These are phyloP conservation scores for Hypoxylon crocopeplum DNA, from an alignment of 495 filamentous ascomycete genomes.

Conservation along the genomic window DNA sequence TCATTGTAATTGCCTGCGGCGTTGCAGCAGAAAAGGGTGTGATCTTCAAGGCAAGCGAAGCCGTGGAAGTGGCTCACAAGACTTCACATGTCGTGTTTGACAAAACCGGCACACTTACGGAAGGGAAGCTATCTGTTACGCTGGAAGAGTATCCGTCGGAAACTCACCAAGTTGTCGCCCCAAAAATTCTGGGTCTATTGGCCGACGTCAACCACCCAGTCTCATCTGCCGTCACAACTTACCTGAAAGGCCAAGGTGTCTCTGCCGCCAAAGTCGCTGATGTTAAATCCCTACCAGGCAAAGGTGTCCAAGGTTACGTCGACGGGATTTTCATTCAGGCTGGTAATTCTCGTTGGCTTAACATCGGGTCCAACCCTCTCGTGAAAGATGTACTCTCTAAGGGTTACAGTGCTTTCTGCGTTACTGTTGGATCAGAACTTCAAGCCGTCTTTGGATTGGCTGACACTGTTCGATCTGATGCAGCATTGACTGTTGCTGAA, in stretches of 20 bases:
- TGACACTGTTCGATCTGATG: slow-evolving; percentile 66
- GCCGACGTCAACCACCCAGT: slow-evolving; percentile 70
- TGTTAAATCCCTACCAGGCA: slow-evolving; percentile 57
- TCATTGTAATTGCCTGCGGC: slow-evolving; percentile 73
- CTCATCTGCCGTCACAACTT: slow-evolving; percentile 62
- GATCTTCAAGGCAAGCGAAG: slow-evolving; percentile 70
- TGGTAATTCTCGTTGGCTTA: slow-evolving; percentile 72
- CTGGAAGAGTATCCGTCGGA: slow-evolving; percentile 44
- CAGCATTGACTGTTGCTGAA: slow-evolving; percentile 52
- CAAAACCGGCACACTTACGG: slow-evolving; percentile 82
- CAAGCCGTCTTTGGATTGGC: slow-evolving; percentile 65
- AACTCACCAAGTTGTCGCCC: slow-evolving; percentile 16
- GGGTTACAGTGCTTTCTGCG: slow-evolving; percentile 67
- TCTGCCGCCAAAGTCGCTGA: slow-evolving; percentile 44
- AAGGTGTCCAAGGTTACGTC: slow-evolving; percentile 48
- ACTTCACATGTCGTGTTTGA: slow-evolving; percentile 78
- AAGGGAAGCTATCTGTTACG: slow-evolving; percentile 62
- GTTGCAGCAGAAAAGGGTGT: slow-evolving; percentile 72
- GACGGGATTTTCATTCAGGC: slow-evolving; percentile 54
- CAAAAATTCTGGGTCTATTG: slow-evolving; percentile 53
- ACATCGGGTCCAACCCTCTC: slow-evolving; percentile 41
- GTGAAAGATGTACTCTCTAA: slow-evolving; percentile 53
- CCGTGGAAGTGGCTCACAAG: slow-evolving; percentile 68
- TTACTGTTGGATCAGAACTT: slow-evolving; percentile 59
- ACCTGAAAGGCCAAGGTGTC: slow-evolving; percentile 51